Evolutionary conservation across 305 asterid species (phyloP), one percentile per base, ranked within the genome.

Genomic region (Fraxinus platypoda): DNA sequence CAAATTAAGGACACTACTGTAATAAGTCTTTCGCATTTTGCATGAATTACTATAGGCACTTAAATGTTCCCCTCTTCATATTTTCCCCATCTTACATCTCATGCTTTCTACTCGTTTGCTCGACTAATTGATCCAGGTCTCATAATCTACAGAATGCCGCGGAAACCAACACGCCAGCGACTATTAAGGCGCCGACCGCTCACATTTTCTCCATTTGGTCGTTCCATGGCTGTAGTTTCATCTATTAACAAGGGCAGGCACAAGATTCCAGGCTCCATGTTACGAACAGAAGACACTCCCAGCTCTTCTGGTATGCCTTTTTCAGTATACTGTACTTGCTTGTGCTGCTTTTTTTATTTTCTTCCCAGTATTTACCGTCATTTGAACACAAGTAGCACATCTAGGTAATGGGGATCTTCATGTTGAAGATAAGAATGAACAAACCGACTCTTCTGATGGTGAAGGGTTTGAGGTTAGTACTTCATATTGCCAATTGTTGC

Each of bases 181-280:
- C 66, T 78, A 68, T 13, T 23, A 8, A 85, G 91, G 74, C 62
- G 68, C 66, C 88, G 74, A 34, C 95, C 91, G 0, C 81, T 88
- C 28, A 86, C 95, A 57, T 94, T 94, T 85, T 91, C 98, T 33
- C 92, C 93, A 12, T 93, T 94, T 87, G 88, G 90, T 78, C 92
- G 97, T 79, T 81, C 91, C 35, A 82, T 91, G 87, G 90, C 94
- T 79, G 81, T 85, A 78, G 85, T 90, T 77, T 82, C 87, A 12
- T 81, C 88, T 35, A 81, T 86, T 74, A 86, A 83, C 79, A 91
- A 79, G 84, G 82, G 84, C 54, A 88, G 86, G 76, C 85, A 54
- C 78, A 85, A 81, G 78, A 59, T 62, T 57, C 79, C 33, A 77
- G 88, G 86, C 64, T 33, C 81, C 85, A 84, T 78, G 59, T 68